Evolutionary conservation across 805 yeast species (phyloP).

Genomic region (Lipomyces sp.): DNA sequence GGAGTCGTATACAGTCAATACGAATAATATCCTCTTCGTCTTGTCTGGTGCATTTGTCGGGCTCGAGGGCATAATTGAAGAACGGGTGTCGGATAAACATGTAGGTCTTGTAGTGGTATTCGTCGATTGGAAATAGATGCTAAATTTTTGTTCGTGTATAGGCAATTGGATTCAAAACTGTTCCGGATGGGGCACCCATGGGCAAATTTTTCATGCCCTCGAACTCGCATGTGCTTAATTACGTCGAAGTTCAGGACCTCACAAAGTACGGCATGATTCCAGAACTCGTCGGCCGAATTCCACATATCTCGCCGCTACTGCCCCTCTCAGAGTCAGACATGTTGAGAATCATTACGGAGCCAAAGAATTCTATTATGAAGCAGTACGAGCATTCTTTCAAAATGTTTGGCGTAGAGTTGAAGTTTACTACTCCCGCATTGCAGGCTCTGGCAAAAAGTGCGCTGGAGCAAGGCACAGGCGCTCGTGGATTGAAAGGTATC

Average conservation of each 20-base stretch:
- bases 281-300: conserved; percentile 64
- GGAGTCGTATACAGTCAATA: conserved; percentile 57
- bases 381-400: conserved; percentile 61
- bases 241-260: conserved; percentile 57
- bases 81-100: conserved; percentile 42
- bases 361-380: conserved; percentile 58
- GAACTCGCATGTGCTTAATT: conserved; percentile 46
- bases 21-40: conserved; percentile 60
- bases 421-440: conserved; percentile 56
- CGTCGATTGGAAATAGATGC: conserved; percentile 32
- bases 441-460: conserved; percentile 56
- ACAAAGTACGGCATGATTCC: conserved; percentile 62
- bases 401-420: conserved; percentile 57
- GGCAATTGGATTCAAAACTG: conserved; percentile 28
- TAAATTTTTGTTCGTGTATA: conserved; percentile 6
- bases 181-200: conserved; percentile 39
- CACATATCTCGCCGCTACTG: conserved; percentile 56
- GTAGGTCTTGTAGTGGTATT: conserved; percentile 34
- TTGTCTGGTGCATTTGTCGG: conserved; percentile 69
- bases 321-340: conserved; percentile 54
- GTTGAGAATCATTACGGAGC: conserved; percentile 57
- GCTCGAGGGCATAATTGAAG: conserved; percentile 54
- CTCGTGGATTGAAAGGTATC: conserved; percentile 61
- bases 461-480: conserved; percentile 61
- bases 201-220: conserved; percentile 37